Conservation (phyloP, 805 yeast genomes). For the Candida dajiaensis region DNA sequence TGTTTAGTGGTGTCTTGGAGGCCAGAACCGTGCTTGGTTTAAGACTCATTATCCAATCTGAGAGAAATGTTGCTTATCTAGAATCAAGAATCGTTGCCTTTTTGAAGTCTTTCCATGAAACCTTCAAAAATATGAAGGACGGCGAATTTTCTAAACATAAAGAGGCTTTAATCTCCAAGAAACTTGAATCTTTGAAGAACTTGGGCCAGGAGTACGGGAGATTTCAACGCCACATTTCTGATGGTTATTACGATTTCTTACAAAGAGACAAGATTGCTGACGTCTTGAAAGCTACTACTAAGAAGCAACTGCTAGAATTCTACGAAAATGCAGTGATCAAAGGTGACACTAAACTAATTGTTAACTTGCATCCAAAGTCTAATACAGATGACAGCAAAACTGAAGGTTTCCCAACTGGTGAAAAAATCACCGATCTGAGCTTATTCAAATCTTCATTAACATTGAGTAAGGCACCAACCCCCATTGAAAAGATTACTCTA, state of each 20-base stretch:
- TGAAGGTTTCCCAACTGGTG: conserved; percentile 43
- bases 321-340: conserved; percentile 40
- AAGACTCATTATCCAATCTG: conserved; percentile 78
- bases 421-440: conserved; percentile 37
- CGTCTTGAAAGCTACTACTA: conserved; percentile 45
- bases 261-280: conserved; percentile 52
- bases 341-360: conserved; percentile 36
- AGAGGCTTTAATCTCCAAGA: conserved; percentile 57
- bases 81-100: conserved; percentile 73
- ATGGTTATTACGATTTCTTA: conserved; percentile 76
- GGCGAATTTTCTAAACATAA: conserved; percentile 68
- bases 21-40: conserved; percentile 70
- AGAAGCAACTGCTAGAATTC: conserved; percentile 51
- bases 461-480: conserved; percentile 58
- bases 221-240: conserved; percentile 60
- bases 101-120: conserved; percentile 39
- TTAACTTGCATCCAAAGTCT: conserved; percentile 55
- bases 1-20: conserved; percentile 66
- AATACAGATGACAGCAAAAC: conserved; percentile 20
- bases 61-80: conserved; percentile 65
- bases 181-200: conserved; percentile 69
- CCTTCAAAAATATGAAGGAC: conserved; percentile 45
- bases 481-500: conserved; percentile 32
- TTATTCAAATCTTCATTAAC: conserved; percentile 50
- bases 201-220: conserved; percentile 67